phyloP scores from a whole-genome alignment of 805 yeast genomes.

The Wickerhamiella azyma region DNA sequence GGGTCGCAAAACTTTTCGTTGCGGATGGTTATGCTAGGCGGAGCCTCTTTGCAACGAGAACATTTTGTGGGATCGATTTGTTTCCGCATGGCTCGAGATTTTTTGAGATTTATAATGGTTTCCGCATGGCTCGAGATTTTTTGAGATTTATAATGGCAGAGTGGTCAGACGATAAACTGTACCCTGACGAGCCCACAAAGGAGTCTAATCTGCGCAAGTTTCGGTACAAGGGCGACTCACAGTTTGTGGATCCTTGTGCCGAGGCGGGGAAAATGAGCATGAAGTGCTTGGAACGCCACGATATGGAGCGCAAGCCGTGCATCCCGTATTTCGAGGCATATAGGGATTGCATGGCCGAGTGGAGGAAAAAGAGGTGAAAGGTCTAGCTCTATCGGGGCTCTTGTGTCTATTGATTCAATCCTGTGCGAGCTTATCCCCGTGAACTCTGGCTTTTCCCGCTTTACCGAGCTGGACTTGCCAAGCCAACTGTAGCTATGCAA shows the following conservation, averaged over 20 bases:
- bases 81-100: background rate
- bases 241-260: conserved; percentile 85
- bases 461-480: no score
- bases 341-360: conserved; percentile 75
- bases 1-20: conserved; percentile 48
- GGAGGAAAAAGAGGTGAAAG: conserved; percentile 28
- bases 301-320: conserved; percentile 54
- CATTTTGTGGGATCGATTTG: conserved; percentile 4
- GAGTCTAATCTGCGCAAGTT: conserved; percentile 55
- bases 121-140: background rate
- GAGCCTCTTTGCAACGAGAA: conserved; percentile 10
- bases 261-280: conserved; percentile 80
- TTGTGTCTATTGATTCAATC: no score
- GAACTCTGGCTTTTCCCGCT: no score
- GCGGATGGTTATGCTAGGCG: conserved; percentile 34
- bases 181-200: conserved; percentile 80
- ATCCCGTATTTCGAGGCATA: conserved; percentile 83
- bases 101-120: conserved; percentile 10
- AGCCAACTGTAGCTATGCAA: no score
- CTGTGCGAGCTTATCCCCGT: no score
- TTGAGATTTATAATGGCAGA: conserved; percentile 9
- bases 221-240: conserved; percentile 61
- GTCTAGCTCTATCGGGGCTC: conserved; percentile 12
- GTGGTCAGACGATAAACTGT: conserved; percentile 38
- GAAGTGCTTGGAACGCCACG: conserved; percentile 66